Evolutionary conservation across 768 basidiomycete genomes (phyloP).

Genomic region (Rhizopogon roseolus): DNA sequence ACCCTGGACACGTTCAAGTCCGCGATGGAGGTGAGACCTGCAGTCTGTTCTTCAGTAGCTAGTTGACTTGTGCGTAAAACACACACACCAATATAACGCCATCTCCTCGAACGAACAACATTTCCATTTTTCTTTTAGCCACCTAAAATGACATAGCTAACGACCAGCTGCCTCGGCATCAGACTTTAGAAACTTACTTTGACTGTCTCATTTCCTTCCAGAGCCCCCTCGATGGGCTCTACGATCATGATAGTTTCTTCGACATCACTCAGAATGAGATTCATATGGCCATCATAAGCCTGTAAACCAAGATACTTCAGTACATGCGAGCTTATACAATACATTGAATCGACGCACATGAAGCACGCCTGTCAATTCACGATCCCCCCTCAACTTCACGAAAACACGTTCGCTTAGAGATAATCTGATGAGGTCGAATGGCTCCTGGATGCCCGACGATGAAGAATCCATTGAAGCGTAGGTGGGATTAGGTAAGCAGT

Average conservation of each 20-base stretch:
- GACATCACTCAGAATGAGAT: conserved; percentile 94
- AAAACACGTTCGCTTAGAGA: conserved; percentile 97
- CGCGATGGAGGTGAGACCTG: conserved; percentile 82
- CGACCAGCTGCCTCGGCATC: not conserved
- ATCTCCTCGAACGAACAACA: conserved; percentile 97
- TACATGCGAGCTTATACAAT: not conserved
- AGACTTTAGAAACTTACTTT: conserved; percentile 40
- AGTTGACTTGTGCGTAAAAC: not conserved
- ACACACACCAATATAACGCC: conserved; percentile 87
- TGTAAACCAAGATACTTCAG: conserved; percentile 28
- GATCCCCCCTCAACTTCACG: conserved; percentile 93
- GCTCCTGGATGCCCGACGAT: conserved; percentile 82
- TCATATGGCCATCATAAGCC: conserved; percentile 99
- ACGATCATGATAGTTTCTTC: conserved; percentile 97
- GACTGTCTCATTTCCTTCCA: conserved; percentile 54
- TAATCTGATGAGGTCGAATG: conserved; percentile 94
- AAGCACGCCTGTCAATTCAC: conserved; percentile 85
- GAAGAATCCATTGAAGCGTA: conserved; percentile 57
- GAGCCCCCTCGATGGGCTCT: conserved; percentile 69
- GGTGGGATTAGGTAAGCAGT: conserved; percentile 20
- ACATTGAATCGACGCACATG: conserved; percentile 60
- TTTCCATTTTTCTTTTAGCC: conserved; percentile 91
- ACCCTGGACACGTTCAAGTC: conserved; percentile 36
- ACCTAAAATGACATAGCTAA: conserved; percentile 43
- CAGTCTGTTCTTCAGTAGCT: conserved; percentile 8